phyloP scores from a whole-genome alignment of 1,284 basidiomycete species.

The Vanrija humicola region DNA sequence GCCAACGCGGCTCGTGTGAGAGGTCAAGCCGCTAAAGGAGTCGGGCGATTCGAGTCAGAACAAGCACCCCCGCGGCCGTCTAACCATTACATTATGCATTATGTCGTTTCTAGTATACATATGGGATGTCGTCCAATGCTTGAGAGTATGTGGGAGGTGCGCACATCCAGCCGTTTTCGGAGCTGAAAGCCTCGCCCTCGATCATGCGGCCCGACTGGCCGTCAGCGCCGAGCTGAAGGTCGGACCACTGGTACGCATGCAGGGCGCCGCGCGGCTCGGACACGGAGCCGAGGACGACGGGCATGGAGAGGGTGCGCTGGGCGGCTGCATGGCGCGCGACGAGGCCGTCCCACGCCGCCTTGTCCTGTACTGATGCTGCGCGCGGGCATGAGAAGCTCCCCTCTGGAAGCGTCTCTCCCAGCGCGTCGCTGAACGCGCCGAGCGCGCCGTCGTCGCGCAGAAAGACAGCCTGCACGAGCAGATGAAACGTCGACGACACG shows the following conservation, averaged over 20 bases:
- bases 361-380: neutral
- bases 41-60: too few relatives aligned
- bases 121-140: constrained; percentile 28
- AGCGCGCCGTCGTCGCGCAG: constrained; percentile 9
- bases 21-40: too few relatives aligned
- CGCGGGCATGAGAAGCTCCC: neutral
- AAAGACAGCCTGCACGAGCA: constrained; percentile 31
- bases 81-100: too few relatives aligned
- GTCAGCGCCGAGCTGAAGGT: constrained; percentile 27
- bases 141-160: constrained; percentile 38
- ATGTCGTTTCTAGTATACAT: constrained; percentile 18
- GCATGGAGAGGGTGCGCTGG: constrained; percentile 44
- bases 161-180: constrained; percentile 40
- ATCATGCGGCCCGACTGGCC: constrained; percentile 22
- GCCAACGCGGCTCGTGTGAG: too few relatives aligned
- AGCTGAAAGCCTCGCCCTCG: constrained; percentile 26
- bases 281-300: constrained; percentile 50
- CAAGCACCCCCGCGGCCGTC: too few relatives aligned
- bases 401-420: neutral
- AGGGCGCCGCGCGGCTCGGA: constrained; percentile 46
- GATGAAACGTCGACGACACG: constrained; percentile 46
- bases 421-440: neutral
- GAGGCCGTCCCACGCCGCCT: constrained; percentile 4
- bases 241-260: constrained; percentile 33
- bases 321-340: constrained; percentile 20